Percentiles rank a stretch among this genome's conserved stretches.
These are phyloP conservation scores for Microstegium vimineum DNA, from an alignment of 176 grass and related monocot species.

Conservation along the genomic window DNA sequence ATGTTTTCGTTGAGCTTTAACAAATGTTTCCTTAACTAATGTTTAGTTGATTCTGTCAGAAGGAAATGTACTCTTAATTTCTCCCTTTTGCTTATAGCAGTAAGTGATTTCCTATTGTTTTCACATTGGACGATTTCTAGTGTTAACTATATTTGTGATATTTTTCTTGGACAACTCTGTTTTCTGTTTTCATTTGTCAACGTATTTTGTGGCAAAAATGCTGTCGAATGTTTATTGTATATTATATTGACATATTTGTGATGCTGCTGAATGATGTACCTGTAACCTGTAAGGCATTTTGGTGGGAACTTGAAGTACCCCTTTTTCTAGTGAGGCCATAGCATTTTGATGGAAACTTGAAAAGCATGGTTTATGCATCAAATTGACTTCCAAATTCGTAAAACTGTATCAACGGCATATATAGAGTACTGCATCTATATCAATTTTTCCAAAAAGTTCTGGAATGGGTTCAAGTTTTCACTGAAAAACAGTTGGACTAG, in stretches of 20 bases:
- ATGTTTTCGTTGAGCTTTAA: neutral
- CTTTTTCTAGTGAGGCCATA: neutral
- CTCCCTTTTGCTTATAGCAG: slow-evolving; percentile 3
- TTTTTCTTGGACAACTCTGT: neutral
- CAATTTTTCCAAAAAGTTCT: neutral
- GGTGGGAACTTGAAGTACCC: neutral
- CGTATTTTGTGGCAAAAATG: neutral
- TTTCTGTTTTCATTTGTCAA: neutral
- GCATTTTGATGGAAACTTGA: neutral
- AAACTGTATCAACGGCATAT: neutral
- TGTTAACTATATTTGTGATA: neutral
- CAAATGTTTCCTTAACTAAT: neutral
- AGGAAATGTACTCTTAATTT: neutral
- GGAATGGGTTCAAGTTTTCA: neutral
- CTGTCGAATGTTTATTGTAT: neutral
- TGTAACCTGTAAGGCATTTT: neutral
- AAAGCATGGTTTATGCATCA: neutral
- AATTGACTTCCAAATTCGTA: neutral
- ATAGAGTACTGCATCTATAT: neutral
- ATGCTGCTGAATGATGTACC: neutral
- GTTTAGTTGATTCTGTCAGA: neutral
- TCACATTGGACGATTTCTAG: neutral
- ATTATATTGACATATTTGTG: neutral
- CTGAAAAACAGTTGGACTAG: neutral
- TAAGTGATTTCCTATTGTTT: neutral